Base-by-base conservation (phyloP, 805 yeast species). In the Starmerella geochares region DNA sequence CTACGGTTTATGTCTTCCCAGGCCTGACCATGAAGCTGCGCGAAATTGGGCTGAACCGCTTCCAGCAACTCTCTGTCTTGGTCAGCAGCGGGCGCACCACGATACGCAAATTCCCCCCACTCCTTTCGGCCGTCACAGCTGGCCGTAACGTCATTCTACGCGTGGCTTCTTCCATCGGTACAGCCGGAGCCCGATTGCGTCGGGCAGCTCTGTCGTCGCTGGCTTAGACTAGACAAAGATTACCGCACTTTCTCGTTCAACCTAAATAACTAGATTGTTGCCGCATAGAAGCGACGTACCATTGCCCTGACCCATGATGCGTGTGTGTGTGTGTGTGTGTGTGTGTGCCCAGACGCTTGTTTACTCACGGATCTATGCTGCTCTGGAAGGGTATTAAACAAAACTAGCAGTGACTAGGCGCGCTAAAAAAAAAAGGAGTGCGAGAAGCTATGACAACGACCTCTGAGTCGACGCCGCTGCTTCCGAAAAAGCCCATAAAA, bases 241-340 rank as follows among this genome's bases (percentile, higher is more conserved):
- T 9, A 27, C 11, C 29, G 11, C 11, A 9, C 29, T 11, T 11
- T 9, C 11, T 27, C 29, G 8, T 27, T 11, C 29, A 27, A 27
- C 29, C 11, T 27, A 27, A 27, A 27, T 9, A 27, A 11, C 29
- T 27, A 11, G 8, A n/a, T n/a, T n/a, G n/a, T n/a, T n/a, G n/a
- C 10, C 29, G 11, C 29, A 27, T 11, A 27, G 10, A 27, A 9
- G 11, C 29, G 8, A 9, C 29, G 11, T 27, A 11, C 29, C 8
- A 27, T n/a, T 14, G 39, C 39, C 39, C 39, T 35, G 39, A 35
- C 39, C 39, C n/a, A n/a, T n/a, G n/a, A n/a, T n/a, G n/a, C n/a
- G n/a, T n/a, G n/a, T n/a, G n/a, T n/a, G n/a, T n/a, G n/a, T n/a
- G n/a, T n/a, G n/a, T n/a, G n/a, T n/a, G n/a, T n/a, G n/a, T n/a